Evolutionary conservation across 2,329 filamentous ascomycete species (phyloP), one percentile per base, ranked within the genome.

Genomic region (Microdochium trichocladiopsis): DNA sequence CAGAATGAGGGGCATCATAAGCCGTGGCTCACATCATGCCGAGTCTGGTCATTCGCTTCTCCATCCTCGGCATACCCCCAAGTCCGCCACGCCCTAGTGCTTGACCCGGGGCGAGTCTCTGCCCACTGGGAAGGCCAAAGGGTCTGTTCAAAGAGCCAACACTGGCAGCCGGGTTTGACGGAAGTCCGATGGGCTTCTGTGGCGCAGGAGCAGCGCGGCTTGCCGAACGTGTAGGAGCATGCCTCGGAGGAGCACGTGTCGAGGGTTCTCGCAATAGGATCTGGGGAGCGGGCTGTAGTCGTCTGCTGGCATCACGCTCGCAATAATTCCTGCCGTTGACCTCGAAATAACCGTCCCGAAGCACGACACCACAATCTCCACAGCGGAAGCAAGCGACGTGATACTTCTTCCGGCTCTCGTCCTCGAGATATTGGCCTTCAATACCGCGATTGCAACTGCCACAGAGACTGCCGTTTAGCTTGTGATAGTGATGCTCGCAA

Each of bases 361-460:
- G 76, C 2, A 86, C 82, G 48, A 82, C 71, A 28, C 83, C 81
- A 65, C 93, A 97, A 59, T 90, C 86, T 47, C 79, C 78, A 65
- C 94, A 97, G 49, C 84, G 86, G 71, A 99, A 90, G 70, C 94
- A 99, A 8, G 81, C 76, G 0, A 90, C 83, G 66, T 99, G 94
- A 69, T 91, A 94, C 66, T 96, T 96, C 60, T 83, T 78, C 31
- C 78, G 74, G 37, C 75, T 69, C 61, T 90, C 88, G 25, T 94
- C 95, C 66, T 96, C 91, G 36, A 96, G 76, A 62, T 95, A 99
- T 60, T 92, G 86, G 0, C 94, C 94, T 69, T 99, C 94, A 59
- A 99, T 97, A 14, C 94, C 94, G 11, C 76, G 75, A 57, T 88
- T 80, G 67, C 94, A 99, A 25, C 79, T 79, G 16, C 81, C 80